Evolutionary conservation across 2,329 filamentous ascomycete genomes (phyloP), one percentile per base, ranked within the genome.

Genomic region (Emericellopsis atlantica): DNA sequence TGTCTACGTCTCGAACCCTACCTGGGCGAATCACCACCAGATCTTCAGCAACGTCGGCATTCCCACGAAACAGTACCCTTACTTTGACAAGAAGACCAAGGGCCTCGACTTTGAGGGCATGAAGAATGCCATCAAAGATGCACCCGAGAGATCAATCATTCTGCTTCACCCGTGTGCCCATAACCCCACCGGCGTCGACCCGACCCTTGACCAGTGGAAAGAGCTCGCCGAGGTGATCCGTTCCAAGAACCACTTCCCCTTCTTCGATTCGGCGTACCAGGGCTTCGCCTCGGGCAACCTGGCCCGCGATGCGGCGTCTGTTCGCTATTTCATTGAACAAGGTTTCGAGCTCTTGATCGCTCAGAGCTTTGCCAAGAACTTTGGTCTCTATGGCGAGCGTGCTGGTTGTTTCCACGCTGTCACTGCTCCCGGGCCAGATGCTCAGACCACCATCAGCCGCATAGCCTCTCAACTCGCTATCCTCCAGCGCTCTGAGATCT

Each of bases 1-100:
- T 44, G 77, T 93, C 65, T 95, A 95, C 73, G 72, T 96, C 61
- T 95, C 88, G 55, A 84, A 84, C 62, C 92, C 92, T 40, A 98
- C 92, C 46, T 98, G 92, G 92, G 88, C 84, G 51, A 98, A 98
- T 70, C 92, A 98, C 78, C 81, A 93, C 69, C 92, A 96, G 65
- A 95, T 98, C 72, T 95, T 98, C 70, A 76, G 72, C 64, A 96
- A 96, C 58, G 88, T 95, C 56, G 73, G 76, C 52, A 70, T 96
- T 24, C 67, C 77, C 29, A 76, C 87, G 53, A 81, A 81, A 51
- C 77, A 77, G 49, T 98, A 98, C 68, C 92, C 90, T 39, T 98
- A 98, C 73, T 98, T 95, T 69, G 81, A 80, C 61, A 79, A 86
- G 59, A 60, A 84, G 58, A 95, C 89, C 49, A 89, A 87, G 60